phyloP scores from a whole-genome alignment of 2,329 filamentous ascomycete species.

The Cadophora luteo-olivacea region DNA sequence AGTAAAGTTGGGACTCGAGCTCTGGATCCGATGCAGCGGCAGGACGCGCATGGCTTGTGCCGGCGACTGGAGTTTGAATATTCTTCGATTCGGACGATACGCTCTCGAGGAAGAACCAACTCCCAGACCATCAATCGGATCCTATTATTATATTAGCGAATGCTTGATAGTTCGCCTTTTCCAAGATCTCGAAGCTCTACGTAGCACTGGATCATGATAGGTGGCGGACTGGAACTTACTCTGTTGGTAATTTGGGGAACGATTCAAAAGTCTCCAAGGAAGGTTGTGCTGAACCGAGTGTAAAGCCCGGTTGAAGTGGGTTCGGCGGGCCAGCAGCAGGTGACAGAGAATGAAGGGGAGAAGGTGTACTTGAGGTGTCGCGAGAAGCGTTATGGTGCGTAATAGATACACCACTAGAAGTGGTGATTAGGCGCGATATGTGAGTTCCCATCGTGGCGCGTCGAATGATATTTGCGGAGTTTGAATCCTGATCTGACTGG shows the following conservation, averaged over 20 bases:
- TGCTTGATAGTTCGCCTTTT: neutral
- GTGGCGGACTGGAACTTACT: neutral
- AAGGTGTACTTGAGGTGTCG: neutral
- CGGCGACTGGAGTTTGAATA: neutral
- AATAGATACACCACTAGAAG: neutral
- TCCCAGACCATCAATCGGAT: conserved; percentile 10
- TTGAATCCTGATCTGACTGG: neutral
- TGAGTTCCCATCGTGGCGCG: neutral
- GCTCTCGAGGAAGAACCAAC: neutral
- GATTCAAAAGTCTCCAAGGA: neutral
- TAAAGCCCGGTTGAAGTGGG: neutral
- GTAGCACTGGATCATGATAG: neutral
- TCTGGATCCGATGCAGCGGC: conserved; percentile 1
- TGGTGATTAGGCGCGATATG: neutral
- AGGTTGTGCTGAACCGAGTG: neutral
- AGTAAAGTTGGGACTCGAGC: neutral
- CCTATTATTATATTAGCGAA: neutral
- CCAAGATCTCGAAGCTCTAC: neutral
- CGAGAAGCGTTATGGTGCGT: neutral
- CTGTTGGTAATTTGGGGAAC: neutral
- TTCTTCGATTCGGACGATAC: neutral
- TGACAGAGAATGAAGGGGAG: neutral
- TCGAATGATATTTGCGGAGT: neutral
- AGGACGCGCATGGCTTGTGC: neutral
- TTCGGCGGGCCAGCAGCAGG: too few species aligned